phyloP scores from a whole-genome alignment of 768 basidiomycete genomes.

The Pholiota molesta region DNA sequence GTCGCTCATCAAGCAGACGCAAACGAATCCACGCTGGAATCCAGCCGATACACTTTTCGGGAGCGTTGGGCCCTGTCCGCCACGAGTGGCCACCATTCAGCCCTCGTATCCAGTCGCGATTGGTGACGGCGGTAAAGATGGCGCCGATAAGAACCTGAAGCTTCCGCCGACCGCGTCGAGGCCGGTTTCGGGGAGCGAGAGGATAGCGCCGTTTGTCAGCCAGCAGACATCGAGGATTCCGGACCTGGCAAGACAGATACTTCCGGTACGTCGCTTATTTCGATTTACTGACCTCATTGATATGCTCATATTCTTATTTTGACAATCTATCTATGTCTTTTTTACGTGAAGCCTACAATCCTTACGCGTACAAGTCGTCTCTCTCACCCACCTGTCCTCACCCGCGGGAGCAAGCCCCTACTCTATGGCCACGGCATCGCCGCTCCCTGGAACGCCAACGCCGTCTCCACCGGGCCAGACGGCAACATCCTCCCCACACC shows the following conservation, averaged over 20 bases:
- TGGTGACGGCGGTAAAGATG: slow-evolving; percentile 34
- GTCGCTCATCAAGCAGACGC: slow-evolving; percentile 61
- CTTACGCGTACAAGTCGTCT: slow-evolving; percentile 63
- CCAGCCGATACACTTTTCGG: slow-evolving; percentile 67
- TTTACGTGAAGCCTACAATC: slow-evolving; percentile 48
- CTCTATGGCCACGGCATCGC: slow-evolving; percentile 51
- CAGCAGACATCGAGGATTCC: slow-evolving; percentile 69
- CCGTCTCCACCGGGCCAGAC: slow-evolving; percentile 33
- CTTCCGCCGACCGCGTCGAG: slow-evolving; percentile 52
- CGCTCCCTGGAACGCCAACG: slow-evolving; percentile 55
- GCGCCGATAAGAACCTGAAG: slow-evolving; percentile 53
- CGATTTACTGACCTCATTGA: neutral
- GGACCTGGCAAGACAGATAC: slow-evolving; percentile 63
- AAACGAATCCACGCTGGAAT: slow-evolving; percentile 67
- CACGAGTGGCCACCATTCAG: slow-evolving; percentile 62
- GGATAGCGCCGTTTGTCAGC: slow-evolving; percentile 65
- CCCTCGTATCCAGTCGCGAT: slow-evolving; percentile 67
- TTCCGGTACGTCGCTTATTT: slow-evolving; percentile 57
- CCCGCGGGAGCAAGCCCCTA: slow-evolving; percentile 50
- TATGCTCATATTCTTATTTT: neutral
- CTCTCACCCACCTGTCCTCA: slow-evolving; percentile 64
- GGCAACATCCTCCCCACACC: slow-evolving; percentile 29
- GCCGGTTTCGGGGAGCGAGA: slow-evolving; percentile 45
- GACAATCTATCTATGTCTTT: neutral
- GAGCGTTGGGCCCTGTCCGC: slow-evolving; percentile 58